These are phyloP conservation scores for Penicillium rolfsii DNA, from an alignment of 2,329 filamentous ascomycete genomes.

Conservation along the genomic window DNA sequence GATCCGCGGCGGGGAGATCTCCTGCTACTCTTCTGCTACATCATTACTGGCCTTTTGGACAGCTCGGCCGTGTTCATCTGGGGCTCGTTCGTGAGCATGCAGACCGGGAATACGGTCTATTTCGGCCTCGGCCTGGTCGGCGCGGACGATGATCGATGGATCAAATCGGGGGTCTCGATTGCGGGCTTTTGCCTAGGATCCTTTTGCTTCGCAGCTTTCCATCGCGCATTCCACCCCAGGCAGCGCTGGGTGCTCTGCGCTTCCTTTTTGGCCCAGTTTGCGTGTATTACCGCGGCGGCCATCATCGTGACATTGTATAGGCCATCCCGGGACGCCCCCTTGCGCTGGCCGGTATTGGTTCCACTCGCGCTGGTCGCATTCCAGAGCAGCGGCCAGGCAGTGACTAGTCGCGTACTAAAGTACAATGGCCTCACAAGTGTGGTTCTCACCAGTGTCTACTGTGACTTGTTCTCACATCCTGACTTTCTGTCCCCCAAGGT, in stretches of 20 bases:
- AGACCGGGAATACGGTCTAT: slow-evolving; percentile 83
- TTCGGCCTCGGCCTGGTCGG: slow-evolving; percentile 69
- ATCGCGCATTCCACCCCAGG: slow-evolving; percentile 55
- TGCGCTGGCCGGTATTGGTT: slow-evolving; percentile 62
- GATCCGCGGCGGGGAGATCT: slow-evolving; percentile 67
- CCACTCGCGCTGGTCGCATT: slow-evolving; percentile 73
- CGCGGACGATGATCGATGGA: slow-evolving; percentile 62
- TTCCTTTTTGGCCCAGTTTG: slow-evolving; percentile 60
- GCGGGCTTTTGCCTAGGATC: slow-evolving; percentile 72
- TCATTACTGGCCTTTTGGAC: slow-evolving; percentile 77
- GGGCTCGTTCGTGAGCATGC: slow-evolving; percentile 83
- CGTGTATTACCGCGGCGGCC: slow-evolving; percentile 58
- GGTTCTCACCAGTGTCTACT: slow-evolving; percentile 80
- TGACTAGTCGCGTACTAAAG: slow-evolving; percentile 70
- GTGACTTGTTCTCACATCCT: slow-evolving; percentile 73
- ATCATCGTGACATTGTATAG: slow-evolving; percentile 56
- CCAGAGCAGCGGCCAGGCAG: slow-evolving; percentile 76
- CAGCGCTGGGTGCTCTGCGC: slow-evolving; percentile 50
- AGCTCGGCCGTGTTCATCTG: slow-evolving; percentile 75
- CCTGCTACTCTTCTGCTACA: slow-evolving; percentile 71
- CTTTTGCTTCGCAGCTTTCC: slow-evolving; percentile 70
- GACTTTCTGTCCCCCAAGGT: slow-evolving; percentile 49
- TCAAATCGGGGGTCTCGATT: slow-evolving; percentile 73
- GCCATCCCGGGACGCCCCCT: slow-evolving; percentile 48
- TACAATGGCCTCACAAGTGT: slow-evolving; percentile 75